phyloP scores from a whole-genome alignment of 441 rosid species.

The Corymbia calophylla region DNA sequence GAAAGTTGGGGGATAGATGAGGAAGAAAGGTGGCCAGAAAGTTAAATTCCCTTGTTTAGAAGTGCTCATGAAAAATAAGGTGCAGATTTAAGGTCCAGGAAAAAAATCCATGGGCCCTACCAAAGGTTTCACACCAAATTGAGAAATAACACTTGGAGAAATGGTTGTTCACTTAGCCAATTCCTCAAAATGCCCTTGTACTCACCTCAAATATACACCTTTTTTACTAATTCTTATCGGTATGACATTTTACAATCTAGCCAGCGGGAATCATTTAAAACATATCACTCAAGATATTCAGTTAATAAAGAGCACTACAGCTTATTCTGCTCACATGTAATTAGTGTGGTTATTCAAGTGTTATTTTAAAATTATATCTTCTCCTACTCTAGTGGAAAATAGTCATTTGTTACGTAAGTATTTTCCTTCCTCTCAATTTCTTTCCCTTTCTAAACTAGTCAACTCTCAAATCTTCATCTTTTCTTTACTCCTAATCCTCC shows the following conservation, averaged over 20 bases:
- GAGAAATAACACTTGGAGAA: neutral
- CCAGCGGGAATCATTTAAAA: neutral
- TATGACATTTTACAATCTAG: neutral
- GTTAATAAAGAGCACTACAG: neutral
- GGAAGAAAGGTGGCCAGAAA: neutral
- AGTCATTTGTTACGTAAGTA: neutral
- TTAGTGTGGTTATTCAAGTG: neutral
- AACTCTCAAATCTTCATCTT: neutral
- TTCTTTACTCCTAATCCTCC: neutral
- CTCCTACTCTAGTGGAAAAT: neutral
- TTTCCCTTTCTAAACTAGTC: neutral
- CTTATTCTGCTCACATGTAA: neutral
- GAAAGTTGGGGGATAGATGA: neutral
- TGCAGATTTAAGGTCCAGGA: neutral
- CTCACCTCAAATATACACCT: neutral
- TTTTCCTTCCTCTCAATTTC: neutral
- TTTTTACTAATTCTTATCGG: neutral
- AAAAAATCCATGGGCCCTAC: neutral
- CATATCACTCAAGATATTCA: neutral
- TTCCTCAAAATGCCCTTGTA: neutral
- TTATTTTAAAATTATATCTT: neutral
- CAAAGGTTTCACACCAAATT: neutral
- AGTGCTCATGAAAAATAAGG: neutral
- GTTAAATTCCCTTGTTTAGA: neutral
- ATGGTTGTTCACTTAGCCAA: neutral